Evolutionary conservation across 108 stramenopile species (phyloP), one percentile per base, ranked within the genome.

Genomic region (Bacterosira constricta): DNA sequence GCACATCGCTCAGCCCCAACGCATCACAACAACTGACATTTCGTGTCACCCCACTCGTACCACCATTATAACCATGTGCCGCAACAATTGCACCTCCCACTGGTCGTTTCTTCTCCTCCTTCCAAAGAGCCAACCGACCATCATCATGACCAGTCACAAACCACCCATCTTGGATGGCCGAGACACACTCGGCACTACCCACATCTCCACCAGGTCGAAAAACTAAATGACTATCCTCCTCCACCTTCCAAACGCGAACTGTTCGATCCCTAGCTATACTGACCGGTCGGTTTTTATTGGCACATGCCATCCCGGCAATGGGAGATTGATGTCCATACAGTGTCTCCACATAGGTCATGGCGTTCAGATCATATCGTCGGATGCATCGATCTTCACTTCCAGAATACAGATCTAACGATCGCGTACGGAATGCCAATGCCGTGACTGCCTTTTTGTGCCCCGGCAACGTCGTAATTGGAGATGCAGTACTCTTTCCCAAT

Each of bases 261-360:
- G 96, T 96, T 41, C 94, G 84, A 73, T 99, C 98, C 1, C 86
- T 63, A 30, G 85, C 94, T 12, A 93, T 90, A 0, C 93, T 93
- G 6, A 97, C 84, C 0, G 97, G 95, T 26, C 96, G 85, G 66
- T 94, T 96, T 39, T 91, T 85, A 20, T 81, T 73, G 47, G 88
- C 86, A 44, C 96, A 96, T 64, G 96, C 93, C 23, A 99, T 73
- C 26, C 67, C 83, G 0, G 80, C 81, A 51, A 99, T 84, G 30
- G 85, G 96, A 27, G 96, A 87, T 82, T 98, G 97, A 66, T 99
- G 99, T 13, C 99, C 99, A 67, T 97, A 99, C 42, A 99, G 66
- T 0, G 98, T 99, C 83, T 99, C 99, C 21, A 99, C 70, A 63
- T 98, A 97, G n/a, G 90, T 88, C 95, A 96, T 94, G 70, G 95